Evolutionary conservation across 139 green algal genomes (phyloP).

Genomic region (Pleodorina starrii): DNA sequence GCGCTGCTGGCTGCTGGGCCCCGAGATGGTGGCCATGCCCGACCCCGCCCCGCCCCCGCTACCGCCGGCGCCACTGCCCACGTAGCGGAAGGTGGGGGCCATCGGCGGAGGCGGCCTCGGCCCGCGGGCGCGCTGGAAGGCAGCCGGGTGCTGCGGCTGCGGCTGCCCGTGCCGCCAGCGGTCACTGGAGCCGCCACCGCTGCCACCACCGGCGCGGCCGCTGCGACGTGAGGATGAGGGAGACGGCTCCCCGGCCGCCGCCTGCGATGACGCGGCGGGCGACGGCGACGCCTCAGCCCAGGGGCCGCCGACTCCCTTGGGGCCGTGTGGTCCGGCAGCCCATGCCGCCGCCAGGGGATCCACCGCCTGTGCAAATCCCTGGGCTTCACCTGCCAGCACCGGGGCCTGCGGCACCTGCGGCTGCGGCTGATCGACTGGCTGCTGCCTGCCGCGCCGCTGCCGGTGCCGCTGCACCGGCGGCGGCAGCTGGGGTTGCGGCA

Average conservation of each 20-base stretch:
- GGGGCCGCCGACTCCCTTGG: not conserved
- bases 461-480: not conserved
- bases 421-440: not conserved
- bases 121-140: not conserved
- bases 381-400: not conserved
- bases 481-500: not conserved
- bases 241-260: too few relatives aligned
- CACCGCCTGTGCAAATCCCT: not conserved
- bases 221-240: not conserved
- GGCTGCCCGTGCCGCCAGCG: not conserved
- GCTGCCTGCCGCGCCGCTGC: not conserved
- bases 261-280: too few relatives aligned
- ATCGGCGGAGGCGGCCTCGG: not conserved
- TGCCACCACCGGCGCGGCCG: not conserved
- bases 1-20: not conserved
- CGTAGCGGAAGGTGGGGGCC: constrained; percentile 17
- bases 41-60: not conserved
- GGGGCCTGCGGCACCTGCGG: not conserved
- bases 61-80: not conserved
- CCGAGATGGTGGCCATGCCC: not conserved
- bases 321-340: not conserved
- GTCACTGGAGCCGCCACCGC: not conserved
- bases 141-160: not conserved
- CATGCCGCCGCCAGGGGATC: not conserved
- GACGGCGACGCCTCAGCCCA: too few relatives aligned